These are phyloP conservation scores for Neoboletus magnificus DNA, from an alignment of 768 basidiomycete species.

Conservation along the genomic window DNA sequence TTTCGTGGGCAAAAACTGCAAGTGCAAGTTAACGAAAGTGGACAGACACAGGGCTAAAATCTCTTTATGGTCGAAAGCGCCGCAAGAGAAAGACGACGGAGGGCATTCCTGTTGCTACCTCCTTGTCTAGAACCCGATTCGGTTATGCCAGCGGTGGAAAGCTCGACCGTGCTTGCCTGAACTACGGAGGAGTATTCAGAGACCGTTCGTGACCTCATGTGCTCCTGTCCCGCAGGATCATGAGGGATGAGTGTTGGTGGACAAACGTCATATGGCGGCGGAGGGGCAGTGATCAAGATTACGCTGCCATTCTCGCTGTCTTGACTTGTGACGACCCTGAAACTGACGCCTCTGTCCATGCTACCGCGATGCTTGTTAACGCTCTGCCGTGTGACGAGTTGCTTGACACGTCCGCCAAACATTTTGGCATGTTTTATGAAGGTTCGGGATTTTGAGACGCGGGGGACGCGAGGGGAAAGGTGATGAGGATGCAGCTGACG, in stretches of 20 bases:
- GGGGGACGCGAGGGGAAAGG: background rate
- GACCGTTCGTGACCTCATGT: conserved; percentile 15
- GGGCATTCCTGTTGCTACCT: conserved; percentile 17
- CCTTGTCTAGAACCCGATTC: conserved; percentile 15
- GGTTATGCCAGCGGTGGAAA: conserved; percentile 1
- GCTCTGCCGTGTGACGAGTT: conserved; percentile 19
- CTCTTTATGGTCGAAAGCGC: conserved; percentile 31
- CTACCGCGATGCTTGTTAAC: conserved; percentile 10
- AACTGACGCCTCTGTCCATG: conserved; percentile 21
- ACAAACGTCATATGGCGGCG: conserved; percentile 23
- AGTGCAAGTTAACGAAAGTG: background rate
- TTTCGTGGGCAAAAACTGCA: conserved; percentile 1
- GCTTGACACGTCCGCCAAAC: conserved; percentile 29
- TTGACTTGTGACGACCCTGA: conserved; percentile 18
- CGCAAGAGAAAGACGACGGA: conserved; percentile 31
- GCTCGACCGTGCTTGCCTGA: conserved; percentile 12
- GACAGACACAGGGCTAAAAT: conserved; percentile 3
- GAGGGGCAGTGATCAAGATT: conserved; percentile 29
- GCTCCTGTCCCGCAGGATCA: background rate
- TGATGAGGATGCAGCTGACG: conserved; percentile 5
- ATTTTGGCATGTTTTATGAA: conserved; percentile 28
- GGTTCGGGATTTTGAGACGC: conserved; percentile 10
- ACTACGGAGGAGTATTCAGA: conserved; percentile 26
- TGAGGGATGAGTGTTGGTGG: conserved; percentile 5
- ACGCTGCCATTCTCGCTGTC: conserved; percentile 33